These are phyloP conservation scores for Chytriomyces hyalinus DNA, from an alignment of 192 early-diverging fungal species.

Conservation along the genomic window DNA sequence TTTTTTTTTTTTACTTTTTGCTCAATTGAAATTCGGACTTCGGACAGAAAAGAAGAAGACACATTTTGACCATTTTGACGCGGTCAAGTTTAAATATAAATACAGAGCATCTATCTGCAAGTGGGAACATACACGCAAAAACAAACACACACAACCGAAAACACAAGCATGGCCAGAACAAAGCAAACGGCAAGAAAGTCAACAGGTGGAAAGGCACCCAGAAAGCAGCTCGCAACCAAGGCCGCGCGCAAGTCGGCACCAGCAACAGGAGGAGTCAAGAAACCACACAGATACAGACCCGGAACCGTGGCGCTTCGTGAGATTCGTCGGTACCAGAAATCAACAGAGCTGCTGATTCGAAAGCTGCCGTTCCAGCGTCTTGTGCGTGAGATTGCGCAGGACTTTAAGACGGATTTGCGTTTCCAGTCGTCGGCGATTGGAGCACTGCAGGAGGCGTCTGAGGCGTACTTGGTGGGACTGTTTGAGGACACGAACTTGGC, in stretches of 20 bases:
- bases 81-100: not conserved
- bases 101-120: not conserved
- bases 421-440: conserved; percentile 99
- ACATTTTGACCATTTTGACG: not conserved
- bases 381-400: conserved; percentile 98
- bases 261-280: conserved; percentile 81
- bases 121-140: conserved; percentile 22
- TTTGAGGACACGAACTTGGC: conserved; percentile 94
- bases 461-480: conserved; percentile 62
- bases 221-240: conserved; percentile 96
- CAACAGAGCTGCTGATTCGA: conserved; percentile 82
- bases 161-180: conserved; percentile 71
- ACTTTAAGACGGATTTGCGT: conserved; percentile 99
- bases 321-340: conserved; percentile 90
- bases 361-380: conserved; percentile 91
- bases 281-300: conserved; percentile 87
- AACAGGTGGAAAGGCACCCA: conserved; percentile 98
- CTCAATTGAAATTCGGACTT: not conserved
- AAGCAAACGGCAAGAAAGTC: conserved; percentile 99
- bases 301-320: conserved; percentile 85
- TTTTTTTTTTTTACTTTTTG: not conserved
- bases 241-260: conserved; percentile 97
- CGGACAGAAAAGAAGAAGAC: not conserved
- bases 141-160: conserved; percentile 1
- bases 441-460: conserved; percentile 96